Conservation (phyloP, 192 early-diverging fungal species). For the Linnemannia zychae region DNA sequence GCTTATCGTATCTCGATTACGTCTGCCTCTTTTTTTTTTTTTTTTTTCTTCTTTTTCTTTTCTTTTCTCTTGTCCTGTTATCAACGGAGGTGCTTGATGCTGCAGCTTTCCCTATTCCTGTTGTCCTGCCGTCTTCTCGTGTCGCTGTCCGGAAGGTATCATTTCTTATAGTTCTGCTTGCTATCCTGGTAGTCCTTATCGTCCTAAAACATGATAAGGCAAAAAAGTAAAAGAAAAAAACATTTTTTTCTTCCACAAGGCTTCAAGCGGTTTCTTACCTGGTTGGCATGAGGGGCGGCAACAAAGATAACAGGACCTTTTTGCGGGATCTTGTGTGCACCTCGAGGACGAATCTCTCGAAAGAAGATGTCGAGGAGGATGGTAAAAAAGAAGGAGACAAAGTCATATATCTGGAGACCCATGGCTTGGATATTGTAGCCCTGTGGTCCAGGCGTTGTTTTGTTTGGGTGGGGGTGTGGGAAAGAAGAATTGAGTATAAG, state of each 20-base stretch:
- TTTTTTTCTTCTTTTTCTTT: not conserved
- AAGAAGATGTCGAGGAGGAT: constrained; percentile 83
- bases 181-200: not conserved
- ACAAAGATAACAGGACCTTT: constrained; percentile 95
- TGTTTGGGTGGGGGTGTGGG: not conserved
- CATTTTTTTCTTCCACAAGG: not conserved
- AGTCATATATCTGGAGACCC: constrained; percentile 69
- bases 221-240: not conserved
- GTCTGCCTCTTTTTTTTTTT: too few species aligned
- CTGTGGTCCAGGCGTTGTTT: not conserved
- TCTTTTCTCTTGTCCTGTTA: not conserved
- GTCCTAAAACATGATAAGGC: not conserved
- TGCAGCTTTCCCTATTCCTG: too few species aligned
- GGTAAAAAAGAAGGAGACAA: constrained; percentile 73
- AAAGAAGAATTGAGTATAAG: not conserved
- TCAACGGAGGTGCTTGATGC: too few species aligned
- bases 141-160: too few species aligned
- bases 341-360: constrained; percentile 87
- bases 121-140: too few species aligned
- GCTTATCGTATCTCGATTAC: too few species aligned
- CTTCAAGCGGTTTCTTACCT: constrained; percentile 58
- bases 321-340: constrained; percentile 83
- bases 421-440: constrained; percentile 12
- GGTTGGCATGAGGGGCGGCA: constrained; percentile 80
- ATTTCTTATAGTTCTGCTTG: too few species aligned